These are phyloP conservation scores for Auricularia cornea DNA, from an alignment of 768 basidiomycete genomes.

Conservation along the genomic window DNA sequence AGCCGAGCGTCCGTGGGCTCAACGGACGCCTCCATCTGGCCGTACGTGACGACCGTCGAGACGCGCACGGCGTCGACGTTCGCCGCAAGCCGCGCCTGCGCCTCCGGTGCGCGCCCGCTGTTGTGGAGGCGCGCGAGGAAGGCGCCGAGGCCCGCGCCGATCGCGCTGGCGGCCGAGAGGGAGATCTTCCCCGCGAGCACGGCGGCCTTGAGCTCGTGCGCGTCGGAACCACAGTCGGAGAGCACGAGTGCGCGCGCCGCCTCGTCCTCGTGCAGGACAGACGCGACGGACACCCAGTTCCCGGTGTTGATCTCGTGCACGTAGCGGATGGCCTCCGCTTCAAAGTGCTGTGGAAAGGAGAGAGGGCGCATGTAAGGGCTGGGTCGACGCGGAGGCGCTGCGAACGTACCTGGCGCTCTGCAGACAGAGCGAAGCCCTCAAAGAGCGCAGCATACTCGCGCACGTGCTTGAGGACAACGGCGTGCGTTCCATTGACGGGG, in stretches of 20 bases:
- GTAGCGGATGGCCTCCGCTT: slow-evolving; percentile 42
- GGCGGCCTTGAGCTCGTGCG: slow-evolving; percentile 28
- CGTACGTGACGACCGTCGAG: slow-evolving; percentile 36
- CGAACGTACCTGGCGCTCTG: slow-evolving; percentile 44
- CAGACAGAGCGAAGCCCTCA: slow-evolving; percentile 23
- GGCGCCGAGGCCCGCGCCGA: slow-evolving; percentile 45
- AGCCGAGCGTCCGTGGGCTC: slow-evolving; percentile 31
- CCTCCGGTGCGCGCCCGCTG: slow-evolving; percentile 29
- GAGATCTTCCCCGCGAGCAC: slow-evolving; percentile 26
- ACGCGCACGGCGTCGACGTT: slow-evolving; percentile 35
- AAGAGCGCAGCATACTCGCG: slow-evolving; percentile 32
- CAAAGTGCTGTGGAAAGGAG: slow-evolving; percentile 20
- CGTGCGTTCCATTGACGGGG: slow-evolving; percentile 34
- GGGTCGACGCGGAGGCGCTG: background rate
- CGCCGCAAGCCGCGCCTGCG: slow-evolving; percentile 30
- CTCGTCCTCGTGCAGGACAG: slow-evolving; percentile 44
- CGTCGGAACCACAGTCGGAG: slow-evolving; percentile 46
- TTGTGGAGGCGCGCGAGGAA: slow-evolving; percentile 49
- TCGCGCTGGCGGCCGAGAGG: slow-evolving; percentile 26
- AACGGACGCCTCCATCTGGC: slow-evolving; percentile 29
- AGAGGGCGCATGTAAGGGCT: background rate
- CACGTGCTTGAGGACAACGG: slow-evolving; percentile 53
- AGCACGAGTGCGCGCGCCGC: slow-evolving; percentile 40
- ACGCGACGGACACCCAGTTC: slow-evolving; percentile 38
- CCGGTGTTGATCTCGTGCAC: slow-evolving; percentile 30